Conservation (phyloP, 495 filamentous ascomycete species). For the Aspergillus funiculosus region DNA sequence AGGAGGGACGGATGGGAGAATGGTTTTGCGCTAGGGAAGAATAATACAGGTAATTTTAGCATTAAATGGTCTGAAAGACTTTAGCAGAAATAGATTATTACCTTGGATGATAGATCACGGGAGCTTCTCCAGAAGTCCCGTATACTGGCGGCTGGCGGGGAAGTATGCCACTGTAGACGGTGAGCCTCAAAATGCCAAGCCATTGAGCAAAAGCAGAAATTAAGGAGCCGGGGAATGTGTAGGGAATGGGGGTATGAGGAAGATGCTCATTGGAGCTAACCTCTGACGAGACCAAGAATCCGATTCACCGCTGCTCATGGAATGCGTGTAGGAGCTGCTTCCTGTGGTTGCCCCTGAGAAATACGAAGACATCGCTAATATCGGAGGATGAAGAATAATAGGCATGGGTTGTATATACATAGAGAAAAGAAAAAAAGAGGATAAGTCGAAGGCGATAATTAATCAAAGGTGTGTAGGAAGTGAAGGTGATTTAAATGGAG, state of each 20-base stretch:
- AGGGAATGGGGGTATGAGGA: constrained; percentile 3
- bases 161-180: constrained; percentile 27
- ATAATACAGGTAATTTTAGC: constrained; percentile 15
- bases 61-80: no score
- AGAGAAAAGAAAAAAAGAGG: constrained; percentile 16
- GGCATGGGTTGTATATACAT: constrained; percentile 28
- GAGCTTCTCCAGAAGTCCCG: constrained; percentile 26
- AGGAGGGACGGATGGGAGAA: constrained; percentile 26
- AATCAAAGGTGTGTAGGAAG: constrained; percentile 1
- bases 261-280: constrained; percentile 32
- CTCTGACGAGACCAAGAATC: constrained; percentile 40
- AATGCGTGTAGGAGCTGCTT: constrained; percentile 29
- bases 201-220: neutral
- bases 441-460: constrained; percentile 10
- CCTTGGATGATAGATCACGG: constrained; percentile 43
- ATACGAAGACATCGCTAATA: constrained; percentile 33
- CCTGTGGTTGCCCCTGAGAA: constrained; percentile 30
- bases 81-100: no score
- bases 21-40: constrained; percentile 31
- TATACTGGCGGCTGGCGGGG: constrained; percentile 33
- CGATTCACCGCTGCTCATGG: constrained; percentile 31
- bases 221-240: constrained; percentile 1
- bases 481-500: constrained; percentile 1
- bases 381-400: constrained; percentile 28
- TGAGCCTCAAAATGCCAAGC: constrained; percentile 22